Conservation (phyloP, 192 early-diverging fungal species). For the Podila horticola region DNA sequence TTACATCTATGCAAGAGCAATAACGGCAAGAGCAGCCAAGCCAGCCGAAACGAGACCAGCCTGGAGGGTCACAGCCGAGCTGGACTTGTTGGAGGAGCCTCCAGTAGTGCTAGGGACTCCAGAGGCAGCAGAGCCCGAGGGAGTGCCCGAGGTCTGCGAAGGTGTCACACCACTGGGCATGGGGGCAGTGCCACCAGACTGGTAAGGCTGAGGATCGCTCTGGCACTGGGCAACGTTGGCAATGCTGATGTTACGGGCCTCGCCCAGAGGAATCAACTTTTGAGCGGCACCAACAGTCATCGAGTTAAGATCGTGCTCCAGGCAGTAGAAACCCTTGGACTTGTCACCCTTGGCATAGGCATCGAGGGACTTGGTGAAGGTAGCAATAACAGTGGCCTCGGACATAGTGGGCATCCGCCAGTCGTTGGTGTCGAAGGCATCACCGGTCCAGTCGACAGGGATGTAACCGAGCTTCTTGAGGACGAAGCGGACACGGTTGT, state of each 20-base stretch:
- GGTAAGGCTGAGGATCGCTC: conserved; percentile 20
- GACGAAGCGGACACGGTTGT: conserved; percentile 59
- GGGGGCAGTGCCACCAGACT: conserved; percentile 19
- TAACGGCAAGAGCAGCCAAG: conserved; percentile 5
- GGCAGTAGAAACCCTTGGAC: conserved; percentile 39
- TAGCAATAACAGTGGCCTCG: conserved; percentile 3
- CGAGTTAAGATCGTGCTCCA: conserved; percentile 37
- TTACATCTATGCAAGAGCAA: conserved; percentile 15
- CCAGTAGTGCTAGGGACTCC: background rate
- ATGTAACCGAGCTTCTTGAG: conserved; percentile 36
- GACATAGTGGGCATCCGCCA: conserved; percentile 46
- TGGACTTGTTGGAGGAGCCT: conserved; percentile 7
- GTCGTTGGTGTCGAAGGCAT: conserved; percentile 59
- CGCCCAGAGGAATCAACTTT: conserved; percentile 29
- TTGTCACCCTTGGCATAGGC: conserved; percentile 34
- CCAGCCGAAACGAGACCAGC: conserved; percentile 6
- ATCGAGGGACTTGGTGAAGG: conserved; percentile 15
- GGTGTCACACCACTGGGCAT: conserved; percentile 19
- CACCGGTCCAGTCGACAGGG: conserved; percentile 26
- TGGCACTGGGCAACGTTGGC: conserved; percentile 20
- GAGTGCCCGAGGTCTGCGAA: background rate
- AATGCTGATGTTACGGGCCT: conserved; percentile 30
- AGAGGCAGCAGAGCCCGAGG: background rate
- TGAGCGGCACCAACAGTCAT: conserved; percentile 18
- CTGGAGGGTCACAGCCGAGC: background rate